Percentiles rank a stretch among this genome's conserved stretches.
Evolutionary conservation across 2,329 filamentous ascomycete species (phyloP).

Genomic region (Didymella glomerata): DNA sequence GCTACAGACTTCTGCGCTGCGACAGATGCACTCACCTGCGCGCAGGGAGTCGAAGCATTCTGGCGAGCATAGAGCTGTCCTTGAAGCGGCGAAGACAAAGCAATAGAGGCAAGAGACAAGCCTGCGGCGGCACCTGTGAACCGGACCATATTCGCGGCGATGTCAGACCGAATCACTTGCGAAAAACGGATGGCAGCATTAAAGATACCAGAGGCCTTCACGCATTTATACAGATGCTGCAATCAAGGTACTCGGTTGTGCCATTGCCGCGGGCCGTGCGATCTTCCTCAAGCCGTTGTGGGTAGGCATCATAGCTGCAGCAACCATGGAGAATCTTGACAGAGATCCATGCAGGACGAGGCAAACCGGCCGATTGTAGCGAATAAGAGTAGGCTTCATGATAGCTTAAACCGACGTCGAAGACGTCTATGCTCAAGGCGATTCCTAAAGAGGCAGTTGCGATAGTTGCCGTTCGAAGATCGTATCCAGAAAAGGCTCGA

Average conservation of each 20-base stretch:
- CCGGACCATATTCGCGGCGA: constrained; percentile 35
- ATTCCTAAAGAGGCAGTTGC: constrained; percentile 24
- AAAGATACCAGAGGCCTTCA: background rate
- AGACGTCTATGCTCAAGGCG: constrained; percentile 17
- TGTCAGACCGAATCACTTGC: constrained; percentile 4
- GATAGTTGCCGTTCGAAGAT: constrained; percentile 16
- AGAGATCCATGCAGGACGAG: constrained; percentile 24
- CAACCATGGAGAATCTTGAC: constrained; percentile 13
- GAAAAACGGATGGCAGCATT: constrained; percentile 11
- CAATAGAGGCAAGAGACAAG: constrained; percentile 40
- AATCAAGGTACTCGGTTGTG: constrained; percentile 10
- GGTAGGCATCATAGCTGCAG: constrained; percentile 32
- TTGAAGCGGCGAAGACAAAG: constrained; percentile 37
- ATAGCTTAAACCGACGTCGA: constrained; percentile 23
- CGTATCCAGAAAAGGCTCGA: background rate
- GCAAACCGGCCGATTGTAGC: constrained; percentile 20
- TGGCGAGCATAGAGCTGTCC: constrained; percentile 36
- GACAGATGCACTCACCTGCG: constrained; percentile 41
- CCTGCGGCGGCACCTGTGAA: constrained; percentile 31
- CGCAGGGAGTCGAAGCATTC: constrained; percentile 46
- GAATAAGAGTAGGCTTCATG: constrained; percentile 22
- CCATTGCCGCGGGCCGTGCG: constrained; percentile 16
- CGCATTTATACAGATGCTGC: constrained; percentile 23
- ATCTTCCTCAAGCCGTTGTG: constrained; percentile 15
- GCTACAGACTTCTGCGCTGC: constrained; percentile 37